These are phyloP conservation scores for Dendrocalamus latiflorus DNA, from an alignment of 202 grass and related monocot species.

Conservation along the genomic window DNA sequence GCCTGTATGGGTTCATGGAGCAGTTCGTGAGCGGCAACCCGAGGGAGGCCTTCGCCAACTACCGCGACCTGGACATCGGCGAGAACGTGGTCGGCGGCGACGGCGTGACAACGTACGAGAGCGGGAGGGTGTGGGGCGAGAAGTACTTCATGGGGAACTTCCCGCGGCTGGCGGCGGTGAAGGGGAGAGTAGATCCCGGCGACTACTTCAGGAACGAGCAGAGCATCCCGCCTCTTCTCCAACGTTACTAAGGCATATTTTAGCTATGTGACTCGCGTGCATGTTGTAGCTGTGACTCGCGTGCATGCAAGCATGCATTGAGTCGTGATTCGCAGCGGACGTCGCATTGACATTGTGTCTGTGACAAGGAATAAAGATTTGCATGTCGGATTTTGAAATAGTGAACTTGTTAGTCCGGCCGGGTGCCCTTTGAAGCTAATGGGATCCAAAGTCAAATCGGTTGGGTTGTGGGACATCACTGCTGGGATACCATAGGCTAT, in stretches of 20 bases:
- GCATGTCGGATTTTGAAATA: too few species aligned
- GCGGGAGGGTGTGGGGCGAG: slow-evolving; percentile 26
- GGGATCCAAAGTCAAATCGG: too few species aligned
- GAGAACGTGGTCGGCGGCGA: slow-evolving; percentile 4
- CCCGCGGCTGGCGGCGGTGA: slow-evolving; percentile 39
- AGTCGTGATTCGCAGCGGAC: too few species aligned
- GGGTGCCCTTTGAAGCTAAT: too few species aligned
- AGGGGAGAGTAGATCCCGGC: slow-evolving; percentile 35
- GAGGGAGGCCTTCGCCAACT: slow-evolving; percentile 50
- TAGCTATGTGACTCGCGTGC: too few species aligned
- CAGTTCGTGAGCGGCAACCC: slow-evolving; percentile 28
- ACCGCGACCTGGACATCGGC: slow-evolving; percentile 47
- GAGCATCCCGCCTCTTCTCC: slow-evolving; percentile 38
- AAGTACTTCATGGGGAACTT: slow-evolving; percentile 48
- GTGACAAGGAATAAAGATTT: too few species aligned
- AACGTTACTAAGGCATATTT: background rate
- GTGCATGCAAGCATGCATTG: too few species aligned
- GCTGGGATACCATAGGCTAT: too few species aligned
- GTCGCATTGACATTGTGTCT: too few species aligned
- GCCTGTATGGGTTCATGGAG: slow-evolving; percentile 5
- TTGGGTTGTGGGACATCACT: too few species aligned
- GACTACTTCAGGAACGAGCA: slow-evolving; percentile 54
- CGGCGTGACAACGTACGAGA: slow-evolving; percentile 22
- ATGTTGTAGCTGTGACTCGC: too few species aligned
- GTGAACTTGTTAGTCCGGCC: too few species aligned